These are phyloP conservation scores for Pyrenophora tritici-repentis DNA, from an alignment of 2,329 filamentous ascomycete genomes.

Conservation along the genomic window DNA sequence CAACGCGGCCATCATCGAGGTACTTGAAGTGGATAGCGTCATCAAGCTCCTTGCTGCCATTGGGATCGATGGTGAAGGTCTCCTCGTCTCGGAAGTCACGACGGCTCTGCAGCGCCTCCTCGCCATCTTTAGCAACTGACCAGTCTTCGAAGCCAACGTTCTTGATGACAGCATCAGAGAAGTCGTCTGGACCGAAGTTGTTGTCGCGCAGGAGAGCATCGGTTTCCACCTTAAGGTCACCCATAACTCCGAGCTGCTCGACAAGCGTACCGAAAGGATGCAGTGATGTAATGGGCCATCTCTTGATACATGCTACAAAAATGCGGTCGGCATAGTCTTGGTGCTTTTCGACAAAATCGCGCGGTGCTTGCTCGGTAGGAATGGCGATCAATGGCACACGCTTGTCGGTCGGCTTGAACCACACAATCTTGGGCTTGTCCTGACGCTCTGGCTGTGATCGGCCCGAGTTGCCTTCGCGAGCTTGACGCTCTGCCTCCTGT, in stretches of 20 bases:
- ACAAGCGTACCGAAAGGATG: conserved; percentile 98
- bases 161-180: conserved; percentile 92
- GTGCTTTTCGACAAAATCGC: conserved; percentile 98
- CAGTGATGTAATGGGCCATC: conserved; percentile 99
- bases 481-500: conserved; percentile 93
- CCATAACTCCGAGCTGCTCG: conserved; percentile 96
- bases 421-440: conserved; percentile 99
- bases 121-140: conserved; percentile 82
- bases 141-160: conserved; percentile 92
- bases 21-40: conserved; percentile 92
- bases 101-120: conserved; percentile 71
- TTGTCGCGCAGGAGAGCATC: conserved; percentile 96
- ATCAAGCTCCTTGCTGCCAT: conserved; percentile 84
- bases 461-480: conserved; percentile 78
- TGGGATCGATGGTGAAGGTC: conserved; percentile 90
- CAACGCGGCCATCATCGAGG: conserved; percentile 80
- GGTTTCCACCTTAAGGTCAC: conserved; percentile 95
- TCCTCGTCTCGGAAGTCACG: conserved; percentile 89
- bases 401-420: conserved; percentile 99
- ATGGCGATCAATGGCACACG: conserved; percentile 97
- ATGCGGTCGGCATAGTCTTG: conserved; percentile 97
- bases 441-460: conserved; percentile 80
- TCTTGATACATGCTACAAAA: conserved; percentile 98
- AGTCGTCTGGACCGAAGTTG: conserved; percentile 97
- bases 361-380: conserved; percentile 94